phyloP scores from a whole-genome alignment of 805 yeast genomes.

The Starmera amethionina region DNA sequence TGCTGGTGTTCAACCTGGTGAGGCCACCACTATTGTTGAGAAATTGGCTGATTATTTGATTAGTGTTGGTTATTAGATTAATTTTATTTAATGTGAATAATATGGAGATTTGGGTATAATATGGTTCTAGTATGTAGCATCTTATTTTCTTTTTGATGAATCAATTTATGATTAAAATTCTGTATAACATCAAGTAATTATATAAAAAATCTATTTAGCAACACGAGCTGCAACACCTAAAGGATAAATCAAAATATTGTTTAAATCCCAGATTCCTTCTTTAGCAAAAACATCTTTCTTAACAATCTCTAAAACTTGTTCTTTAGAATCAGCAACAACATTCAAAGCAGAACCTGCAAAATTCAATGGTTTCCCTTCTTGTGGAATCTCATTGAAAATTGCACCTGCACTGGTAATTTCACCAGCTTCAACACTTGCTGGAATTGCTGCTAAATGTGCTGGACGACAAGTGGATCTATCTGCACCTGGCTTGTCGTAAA shows the following conservation, averaged over 20 bases:
- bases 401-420: constrained; percentile 42
- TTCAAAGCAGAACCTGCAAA: constrained; percentile 66
- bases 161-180: no score
- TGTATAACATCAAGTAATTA: not conserved
- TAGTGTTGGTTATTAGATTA: constrained; percentile 61
- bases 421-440: constrained; percentile 31
- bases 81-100: not conserved
- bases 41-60: constrained; percentile 93
- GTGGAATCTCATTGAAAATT: constrained; percentile 33
- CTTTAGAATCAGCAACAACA: constrained; percentile 52
- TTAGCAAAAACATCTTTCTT: constrained; percentile 52
- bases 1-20: constrained; percentile 84
- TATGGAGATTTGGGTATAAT: not conserved
- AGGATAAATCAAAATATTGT: constrained; percentile 50
- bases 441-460: constrained; percentile 41
- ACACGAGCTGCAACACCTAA: constrained; percentile 35
- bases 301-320: constrained; percentile 56
- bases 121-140: no score
- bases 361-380: constrained; percentile 30
- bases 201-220: constrained; percentile 13
- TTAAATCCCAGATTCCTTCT: constrained; percentile 70
- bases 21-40: constrained; percentile 90
- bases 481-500: constrained; percentile 58
- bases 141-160: no score
- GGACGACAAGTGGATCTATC: constrained; percentile 46